Evolutionary conservation across 1,284 basidiomycete species (phyloP).

Genomic region (Rhodotorula sp.): DNA sequence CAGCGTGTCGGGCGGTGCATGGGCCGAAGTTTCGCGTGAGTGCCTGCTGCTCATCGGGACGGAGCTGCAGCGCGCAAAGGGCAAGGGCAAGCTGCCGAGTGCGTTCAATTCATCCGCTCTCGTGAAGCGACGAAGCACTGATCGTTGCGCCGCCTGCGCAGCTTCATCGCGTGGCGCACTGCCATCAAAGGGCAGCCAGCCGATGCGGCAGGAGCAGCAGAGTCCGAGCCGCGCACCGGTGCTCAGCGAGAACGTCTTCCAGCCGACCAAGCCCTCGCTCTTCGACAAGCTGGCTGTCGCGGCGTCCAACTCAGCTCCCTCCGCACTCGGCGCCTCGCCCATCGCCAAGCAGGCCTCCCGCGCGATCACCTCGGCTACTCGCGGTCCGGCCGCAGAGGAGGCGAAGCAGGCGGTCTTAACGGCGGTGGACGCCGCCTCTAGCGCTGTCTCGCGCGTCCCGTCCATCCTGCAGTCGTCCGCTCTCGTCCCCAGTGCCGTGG

Average conservation of each 20-base stretch:
- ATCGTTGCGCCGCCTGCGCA: not conserved
- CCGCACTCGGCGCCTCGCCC: not conserved
- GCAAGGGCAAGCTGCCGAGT: constrained; percentile 25
- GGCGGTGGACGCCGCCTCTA: constrained; percentile 17
- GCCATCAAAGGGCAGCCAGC: too few relatives aligned
- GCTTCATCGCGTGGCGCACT: too few relatives aligned
- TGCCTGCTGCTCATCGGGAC: constrained; percentile 63
- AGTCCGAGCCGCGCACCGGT: constrained; percentile 14
- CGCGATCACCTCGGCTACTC: not conserved
- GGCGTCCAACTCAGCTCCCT: not conserved
- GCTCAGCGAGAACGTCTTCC: constrained; percentile 40
- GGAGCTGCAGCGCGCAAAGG: constrained; percentile 60
- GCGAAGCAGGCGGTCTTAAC: constrained; percentile 26
- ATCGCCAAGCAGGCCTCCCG: not conserved
- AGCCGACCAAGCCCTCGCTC: constrained; percentile 28
- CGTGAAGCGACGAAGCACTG: not conserved
- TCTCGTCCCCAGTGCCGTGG: not conserved
- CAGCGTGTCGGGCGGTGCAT: constrained; percentile 53
- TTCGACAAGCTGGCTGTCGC: constrained; percentile 36
- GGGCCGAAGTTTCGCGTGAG: constrained; percentile 63
- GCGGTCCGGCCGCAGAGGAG: not conserved
- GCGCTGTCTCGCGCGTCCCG: constrained; percentile 35
- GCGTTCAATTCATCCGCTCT: not conserved
- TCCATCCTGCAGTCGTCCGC: constrained; percentile 37
- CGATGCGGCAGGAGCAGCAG: not conserved